Conservation (phyloP, 2,329 filamentous ascomycete genomes). For the Fusarium sp. region DNA sequence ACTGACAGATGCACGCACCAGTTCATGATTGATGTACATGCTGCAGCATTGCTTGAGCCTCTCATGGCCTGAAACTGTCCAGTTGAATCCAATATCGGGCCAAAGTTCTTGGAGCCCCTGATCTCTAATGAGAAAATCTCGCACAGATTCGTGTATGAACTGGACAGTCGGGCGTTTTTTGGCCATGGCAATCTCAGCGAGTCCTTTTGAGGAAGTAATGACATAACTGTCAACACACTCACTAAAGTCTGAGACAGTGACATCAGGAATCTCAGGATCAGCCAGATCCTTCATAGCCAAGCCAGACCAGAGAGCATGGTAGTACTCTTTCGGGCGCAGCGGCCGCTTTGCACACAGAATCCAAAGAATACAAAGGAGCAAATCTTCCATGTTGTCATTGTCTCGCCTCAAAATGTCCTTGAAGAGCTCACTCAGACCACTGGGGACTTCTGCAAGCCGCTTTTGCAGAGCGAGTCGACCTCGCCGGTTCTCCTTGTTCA, state of each 20-base stretch:
- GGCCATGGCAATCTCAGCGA: constrained; percentile 56
- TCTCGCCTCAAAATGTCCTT: constrained; percentile 63
- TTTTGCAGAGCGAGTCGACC: constrained; percentile 44
- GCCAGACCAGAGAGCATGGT: constrained; percentile 42
- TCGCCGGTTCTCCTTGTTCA: constrained; percentile 50
- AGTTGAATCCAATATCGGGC: constrained; percentile 10
- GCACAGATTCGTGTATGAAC: constrained; percentile 66
- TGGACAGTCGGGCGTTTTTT: constrained; percentile 54
- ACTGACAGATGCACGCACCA: no score
- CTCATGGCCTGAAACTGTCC: constrained; percentile 1
- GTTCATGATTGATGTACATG: no score
- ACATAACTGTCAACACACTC: constrained; percentile 47
- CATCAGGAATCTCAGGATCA: constrained; percentile 20
- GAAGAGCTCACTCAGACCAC: constrained; percentile 61
- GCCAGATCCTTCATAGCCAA: accelerated
- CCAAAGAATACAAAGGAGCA: constrained; percentile 63
- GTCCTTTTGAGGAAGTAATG: constrained; percentile 60
- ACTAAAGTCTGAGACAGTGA: not conserved
- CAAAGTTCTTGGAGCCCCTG: constrained; percentile 41
- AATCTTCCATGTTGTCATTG: constrained; percentile 49
- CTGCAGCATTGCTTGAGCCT: constrained; percentile 16
- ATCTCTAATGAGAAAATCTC: constrained; percentile 59
- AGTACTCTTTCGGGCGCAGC: constrained; percentile 58
- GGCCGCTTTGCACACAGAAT: constrained; percentile 62
- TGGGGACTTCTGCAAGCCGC: constrained; percentile 51